phyloP scores from a whole-genome alignment of 352 stramenopile genomes.

The Phytophthora rubi region DNA sequence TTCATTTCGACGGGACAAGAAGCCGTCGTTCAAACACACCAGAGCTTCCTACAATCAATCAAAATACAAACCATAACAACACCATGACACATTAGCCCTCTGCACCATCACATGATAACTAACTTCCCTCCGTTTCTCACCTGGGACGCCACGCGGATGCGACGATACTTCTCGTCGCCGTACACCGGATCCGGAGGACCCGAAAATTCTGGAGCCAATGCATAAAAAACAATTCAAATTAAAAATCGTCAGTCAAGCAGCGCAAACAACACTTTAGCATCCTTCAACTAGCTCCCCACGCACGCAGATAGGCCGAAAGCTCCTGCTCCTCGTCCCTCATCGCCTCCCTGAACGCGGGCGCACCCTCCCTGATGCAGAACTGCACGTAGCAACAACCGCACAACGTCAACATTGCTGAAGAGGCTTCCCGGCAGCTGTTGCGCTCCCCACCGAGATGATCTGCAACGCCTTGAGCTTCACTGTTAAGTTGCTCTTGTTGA shows the following conservation, averaged over 20 bases:
- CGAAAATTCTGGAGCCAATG: slow-evolving; percentile 66
- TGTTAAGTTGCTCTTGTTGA: slow-evolving; percentile 85
- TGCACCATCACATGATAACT: slow-evolving; percentile 18
- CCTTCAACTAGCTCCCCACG: slow-evolving; percentile 21
- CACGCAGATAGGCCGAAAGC: slow-evolving; percentile 74
- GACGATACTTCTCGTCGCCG: slow-evolving; percentile 84
- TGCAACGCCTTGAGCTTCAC: slow-evolving; percentile 89
- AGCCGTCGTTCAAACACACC: slow-evolving; percentile 79
- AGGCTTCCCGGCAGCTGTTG: neutral
- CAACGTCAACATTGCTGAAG: slow-evolving; percentile 4
- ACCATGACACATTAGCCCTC: slow-evolving; percentile 24
- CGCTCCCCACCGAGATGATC: slow-evolving; percentile 75
- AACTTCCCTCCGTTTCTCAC: slow-evolving; percentile 21
- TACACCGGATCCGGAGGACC: slow-evolving; percentile 77
- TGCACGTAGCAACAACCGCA: slow-evolving; percentile 31
- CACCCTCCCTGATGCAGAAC: slow-evolving; percentile 82
- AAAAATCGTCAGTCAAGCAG: neutral
- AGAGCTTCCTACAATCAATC: slow-evolving; percentile 61
- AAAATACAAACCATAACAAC: slow-evolving; percentile 1
- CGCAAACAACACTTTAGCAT: neutral
- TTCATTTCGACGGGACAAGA: slow-evolving; percentile 59
- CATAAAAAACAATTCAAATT: neutral
- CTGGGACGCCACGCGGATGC: slow-evolving; percentile 82
- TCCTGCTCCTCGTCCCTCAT: slow-evolving; percentile 78
- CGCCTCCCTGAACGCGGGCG: slow-evolving; percentile 60